Percentiles rank a stretch among this genome's conserved stretches.
Evolutionary conservation across 768 basidiomycete genomes (phyloP).

Genomic region (Arthromyces matolae): DNA sequence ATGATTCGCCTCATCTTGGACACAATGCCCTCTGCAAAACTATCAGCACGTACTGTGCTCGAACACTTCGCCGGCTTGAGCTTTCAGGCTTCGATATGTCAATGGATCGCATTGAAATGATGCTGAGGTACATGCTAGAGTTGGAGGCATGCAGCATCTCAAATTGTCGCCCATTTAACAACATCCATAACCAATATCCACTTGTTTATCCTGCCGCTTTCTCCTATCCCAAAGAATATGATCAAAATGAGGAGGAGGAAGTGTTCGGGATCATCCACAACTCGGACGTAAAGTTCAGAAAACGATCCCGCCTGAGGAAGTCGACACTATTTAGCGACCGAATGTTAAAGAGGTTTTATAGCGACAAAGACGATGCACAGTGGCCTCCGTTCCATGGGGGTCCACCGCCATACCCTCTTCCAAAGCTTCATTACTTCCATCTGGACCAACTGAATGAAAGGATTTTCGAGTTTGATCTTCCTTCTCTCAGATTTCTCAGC

Average conservation of each 20-base stretch:
- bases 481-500: neutral
- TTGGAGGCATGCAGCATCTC: neutral
- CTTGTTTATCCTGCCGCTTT: neutral
- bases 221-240: neutral
- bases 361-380: neutral
- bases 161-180: neutral
- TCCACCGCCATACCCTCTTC: neutral
- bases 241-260: neutral
- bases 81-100: neutral
- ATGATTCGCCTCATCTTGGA: neutral
- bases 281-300: no score
- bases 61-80: neutral
- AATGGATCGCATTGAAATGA: neutral
- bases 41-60: neutral
- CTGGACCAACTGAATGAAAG: neutral
- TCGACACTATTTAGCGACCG: neutral
- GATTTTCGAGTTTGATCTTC: neutral
- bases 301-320: no score
- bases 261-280: no score
- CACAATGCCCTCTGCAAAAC: neutral
- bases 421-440: neutral
- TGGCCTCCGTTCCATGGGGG: slow-evolving; percentile 6
- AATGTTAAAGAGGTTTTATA: neutral
- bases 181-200: neutral
- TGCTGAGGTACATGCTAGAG: neutral